phyloP scores from a whole-genome alignment of 257 asterid species.

The Ilex aquifolium region DNA sequence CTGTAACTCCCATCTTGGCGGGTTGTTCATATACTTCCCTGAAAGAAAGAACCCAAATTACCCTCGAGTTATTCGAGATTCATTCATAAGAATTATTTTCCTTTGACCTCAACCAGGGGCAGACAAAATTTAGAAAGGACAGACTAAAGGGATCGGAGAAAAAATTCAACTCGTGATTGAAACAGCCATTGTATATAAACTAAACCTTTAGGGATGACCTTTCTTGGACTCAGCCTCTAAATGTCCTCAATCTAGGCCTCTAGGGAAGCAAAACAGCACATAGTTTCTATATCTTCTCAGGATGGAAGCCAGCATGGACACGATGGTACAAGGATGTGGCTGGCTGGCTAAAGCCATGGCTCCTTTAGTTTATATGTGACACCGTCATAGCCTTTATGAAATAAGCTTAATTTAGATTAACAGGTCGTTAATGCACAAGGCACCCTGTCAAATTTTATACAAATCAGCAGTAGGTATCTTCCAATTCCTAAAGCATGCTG shows the following conservation, averaged over 20 bases:
- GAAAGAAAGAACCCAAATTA: slow-evolving; percentile 4
- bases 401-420: too few species aligned
- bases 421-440: too few species aligned
- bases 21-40: slow-evolving; percentile 37
- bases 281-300: too few species aligned
- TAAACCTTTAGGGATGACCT: not conserved
- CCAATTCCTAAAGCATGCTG: too few species aligned
- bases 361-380: too few species aligned
- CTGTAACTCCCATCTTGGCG: slow-evolving; percentile 17
- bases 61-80: not conserved
- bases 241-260: too few species aligned
- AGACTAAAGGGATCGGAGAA: not conserved
- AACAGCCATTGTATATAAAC: not conserved
- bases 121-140: not conserved
- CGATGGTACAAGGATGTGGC: not conserved
- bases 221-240: too few species aligned
- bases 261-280: too few species aligned
- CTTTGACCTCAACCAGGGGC: not conserved
- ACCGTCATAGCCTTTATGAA: too few species aligned
- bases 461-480: too few species aligned
- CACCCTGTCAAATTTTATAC: too few species aligned
- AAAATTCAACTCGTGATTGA: not conserved
- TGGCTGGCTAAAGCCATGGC: too few species aligned
- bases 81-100: not conserved
- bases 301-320: not conserved